These are phyloP conservation scores for Eucalyptus pauciflora DNA, from an alignment of 345 rosid species.

Conservation along the genomic window DNA sequence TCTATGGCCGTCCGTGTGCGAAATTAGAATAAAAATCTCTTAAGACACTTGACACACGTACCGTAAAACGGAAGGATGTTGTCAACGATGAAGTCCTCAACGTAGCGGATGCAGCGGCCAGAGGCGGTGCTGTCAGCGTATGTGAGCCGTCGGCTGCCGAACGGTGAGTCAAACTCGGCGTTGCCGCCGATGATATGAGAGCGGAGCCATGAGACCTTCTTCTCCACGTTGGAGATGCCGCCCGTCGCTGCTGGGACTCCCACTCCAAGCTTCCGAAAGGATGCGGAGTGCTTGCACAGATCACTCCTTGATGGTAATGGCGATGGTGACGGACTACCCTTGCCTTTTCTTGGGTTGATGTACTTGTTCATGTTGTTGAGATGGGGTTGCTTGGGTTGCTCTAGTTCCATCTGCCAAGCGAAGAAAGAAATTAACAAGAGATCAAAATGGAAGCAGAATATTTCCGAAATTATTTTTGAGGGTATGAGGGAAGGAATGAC, in stretches of 20 bases:
- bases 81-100: constrained; percentile 32
- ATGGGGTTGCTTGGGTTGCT: background rate
- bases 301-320: background rate
- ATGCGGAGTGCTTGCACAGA: background rate
- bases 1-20: background rate
- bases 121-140: constrained; percentile 64
- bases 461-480: too few relatives aligned
- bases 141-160: constrained; percentile 30
- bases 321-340: background rate
- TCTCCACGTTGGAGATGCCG: background rate
- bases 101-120: constrained; percentile 28
- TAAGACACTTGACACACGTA: background rate
- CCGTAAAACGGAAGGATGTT: constrained; percentile 58
- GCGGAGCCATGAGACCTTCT: constrained; percentile 28
- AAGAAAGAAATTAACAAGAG: background rate
- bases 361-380: background rate
- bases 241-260: constrained; percentile 6
- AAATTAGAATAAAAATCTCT: background rate
- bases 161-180: constrained; percentile 31
- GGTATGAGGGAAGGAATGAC: too few relatives aligned
- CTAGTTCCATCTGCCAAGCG: background rate
- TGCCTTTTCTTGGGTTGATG: background rate
- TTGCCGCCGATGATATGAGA: constrained; percentile 38
- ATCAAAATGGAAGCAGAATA: background rate
- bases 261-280: background rate